phyloP scores from a whole-genome alignment of 352 stramenopile genomes.

The Globisporangium abappressorium region DNA sequence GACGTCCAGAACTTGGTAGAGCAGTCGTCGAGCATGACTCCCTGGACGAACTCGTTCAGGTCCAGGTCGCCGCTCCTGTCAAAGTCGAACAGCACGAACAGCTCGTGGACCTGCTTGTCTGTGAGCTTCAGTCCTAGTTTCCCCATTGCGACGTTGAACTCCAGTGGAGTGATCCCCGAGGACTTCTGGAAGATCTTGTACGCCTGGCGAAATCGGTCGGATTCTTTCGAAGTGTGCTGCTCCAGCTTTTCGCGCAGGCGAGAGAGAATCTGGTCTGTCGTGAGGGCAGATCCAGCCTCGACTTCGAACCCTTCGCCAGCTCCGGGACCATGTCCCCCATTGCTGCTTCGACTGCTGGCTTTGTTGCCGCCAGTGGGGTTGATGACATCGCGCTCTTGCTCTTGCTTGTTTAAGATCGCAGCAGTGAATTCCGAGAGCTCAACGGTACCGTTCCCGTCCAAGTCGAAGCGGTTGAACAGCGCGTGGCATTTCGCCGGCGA shows the following conservation, averaged over 20 bases:
- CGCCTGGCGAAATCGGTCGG: slow-evolving; percentile 71
- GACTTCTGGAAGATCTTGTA: slow-evolving; percentile 72
- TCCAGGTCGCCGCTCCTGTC: slow-evolving; percentile 76
- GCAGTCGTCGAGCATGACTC: slow-evolving; percentile 69
- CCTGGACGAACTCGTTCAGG: slow-evolving; percentile 80
- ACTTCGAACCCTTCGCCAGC: slow-evolving; percentile 18
- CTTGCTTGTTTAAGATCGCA: slow-evolving; percentile 47
- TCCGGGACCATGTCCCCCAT: neutral
- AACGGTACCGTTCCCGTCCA: slow-evolving; percentile 54
- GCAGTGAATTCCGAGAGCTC: slow-evolving; percentile 66
- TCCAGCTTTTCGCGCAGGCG: slow-evolving; percentile 61
- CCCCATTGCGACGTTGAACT: slow-evolving; percentile 53
- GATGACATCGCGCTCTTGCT: slow-evolving; percentile 23
- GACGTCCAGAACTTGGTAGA: slow-evolving; percentile 55
- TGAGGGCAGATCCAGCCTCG: slow-evolving; percentile 37
- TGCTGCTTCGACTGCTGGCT: neutral
- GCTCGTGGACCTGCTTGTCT: slow-evolving; percentile 42
- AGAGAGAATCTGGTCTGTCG: slow-evolving; percentile 56
- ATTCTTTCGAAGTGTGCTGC: slow-evolving; percentile 63
- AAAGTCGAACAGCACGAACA: slow-evolving; percentile 76
- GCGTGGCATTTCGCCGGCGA: slow-evolving; percentile 47
- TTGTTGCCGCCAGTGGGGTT: neutral
- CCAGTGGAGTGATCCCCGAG: slow-evolving; percentile 45
- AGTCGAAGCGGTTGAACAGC: slow-evolving; percentile 66
- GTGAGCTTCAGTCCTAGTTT: slow-evolving; percentile 57